Percentiles rank a stretch among this genome's conserved stretches.
phyloP scores from a whole-genome alignment of 345 rosid species.

The Populus davidiana region DNA sequence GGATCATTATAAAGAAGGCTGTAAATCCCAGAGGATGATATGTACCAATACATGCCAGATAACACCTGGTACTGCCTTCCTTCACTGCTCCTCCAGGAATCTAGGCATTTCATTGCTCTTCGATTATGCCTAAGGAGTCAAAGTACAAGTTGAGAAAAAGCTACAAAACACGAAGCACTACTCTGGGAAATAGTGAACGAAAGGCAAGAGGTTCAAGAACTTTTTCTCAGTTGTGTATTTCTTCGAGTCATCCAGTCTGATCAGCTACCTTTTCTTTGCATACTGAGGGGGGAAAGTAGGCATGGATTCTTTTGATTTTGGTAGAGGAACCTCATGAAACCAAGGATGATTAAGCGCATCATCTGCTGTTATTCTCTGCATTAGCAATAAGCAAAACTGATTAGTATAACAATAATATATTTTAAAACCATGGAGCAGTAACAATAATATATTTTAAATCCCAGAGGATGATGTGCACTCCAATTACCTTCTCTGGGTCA shows the following conservation, averaged over 20 bases:
- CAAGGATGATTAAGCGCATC: conserved; percentile 77
- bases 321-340: conserved; percentile 76
- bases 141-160: not conserved
- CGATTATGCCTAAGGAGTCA: not conserved
- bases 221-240: conserved; percentile 3
- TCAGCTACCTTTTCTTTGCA: conserved; percentile 30
- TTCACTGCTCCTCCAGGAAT: not conserved
- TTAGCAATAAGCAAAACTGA: conserved; percentile 3
- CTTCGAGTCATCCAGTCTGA: conserved; percentile 10
- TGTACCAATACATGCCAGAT: not conserved
- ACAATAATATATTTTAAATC: not conserved
- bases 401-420: not conserved
- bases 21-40: not conserved
- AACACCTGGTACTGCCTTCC: not conserved
- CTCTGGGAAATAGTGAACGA: not conserved
- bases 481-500: conserved; percentile 69
- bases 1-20: not conserved
- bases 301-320: conserved; percentile 71
- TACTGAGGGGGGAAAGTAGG: conserved; percentile 62
- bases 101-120: not conserved
- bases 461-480: not conserved
- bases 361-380: conserved; percentile 75
- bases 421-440: not conserved
- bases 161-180: not conserved
- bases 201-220: not conserved